These are phyloP conservation scores for Ettlia oleoabundans DNA, from an alignment of 139 green algal species.

Conservation along the genomic window DNA sequence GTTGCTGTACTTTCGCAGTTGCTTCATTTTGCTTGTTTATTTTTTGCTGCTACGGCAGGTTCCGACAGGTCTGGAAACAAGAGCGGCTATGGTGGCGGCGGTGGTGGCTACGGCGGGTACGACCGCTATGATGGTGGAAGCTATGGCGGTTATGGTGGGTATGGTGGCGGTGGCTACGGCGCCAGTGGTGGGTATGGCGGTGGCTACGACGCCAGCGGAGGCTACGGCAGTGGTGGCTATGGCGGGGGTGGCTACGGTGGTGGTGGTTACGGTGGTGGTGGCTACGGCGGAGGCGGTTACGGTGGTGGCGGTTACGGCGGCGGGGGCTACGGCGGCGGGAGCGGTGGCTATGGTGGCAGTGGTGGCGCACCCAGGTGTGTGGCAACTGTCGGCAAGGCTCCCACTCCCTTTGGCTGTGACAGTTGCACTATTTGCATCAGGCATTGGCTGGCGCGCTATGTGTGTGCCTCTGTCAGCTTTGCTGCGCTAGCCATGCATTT, in stretches of 20 bases:
- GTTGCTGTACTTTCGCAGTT: no score
- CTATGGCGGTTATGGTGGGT: conserved; percentile 14
- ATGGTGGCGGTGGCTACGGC: not conserved
- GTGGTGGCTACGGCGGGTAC: conserved; percentile 17
- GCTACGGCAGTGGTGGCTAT: conserved; percentile 9
- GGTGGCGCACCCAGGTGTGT: conserved; percentile 12
- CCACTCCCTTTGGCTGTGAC: no score
- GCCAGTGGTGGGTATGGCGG: not conserved
- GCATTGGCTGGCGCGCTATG: no score
- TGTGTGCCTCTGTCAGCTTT: no score
- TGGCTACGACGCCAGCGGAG: not conserved
- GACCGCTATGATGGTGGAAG: conserved; percentile 1
- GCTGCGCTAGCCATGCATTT: no score
- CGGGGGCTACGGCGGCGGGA: not conserved
- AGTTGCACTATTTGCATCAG: no score
- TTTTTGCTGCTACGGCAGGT: not conserved
- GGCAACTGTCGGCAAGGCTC: no score
- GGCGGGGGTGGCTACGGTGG: conserved; percentile 17
- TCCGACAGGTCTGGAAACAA: not conserved
- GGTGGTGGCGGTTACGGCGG: conserved; percentile 25
- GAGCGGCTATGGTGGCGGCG: conserved; percentile 27
- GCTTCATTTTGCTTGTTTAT: no score
- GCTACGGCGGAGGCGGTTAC: conserved; percentile 23
- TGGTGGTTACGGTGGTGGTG: not conserved
- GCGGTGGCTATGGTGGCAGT: not conserved